A percentile compares a stretch with the other conserved stretches of the same genome.
phyloP scores from a whole-genome alignment of 257 asterid genomes.

The Asclepias syriaca region DNA sequence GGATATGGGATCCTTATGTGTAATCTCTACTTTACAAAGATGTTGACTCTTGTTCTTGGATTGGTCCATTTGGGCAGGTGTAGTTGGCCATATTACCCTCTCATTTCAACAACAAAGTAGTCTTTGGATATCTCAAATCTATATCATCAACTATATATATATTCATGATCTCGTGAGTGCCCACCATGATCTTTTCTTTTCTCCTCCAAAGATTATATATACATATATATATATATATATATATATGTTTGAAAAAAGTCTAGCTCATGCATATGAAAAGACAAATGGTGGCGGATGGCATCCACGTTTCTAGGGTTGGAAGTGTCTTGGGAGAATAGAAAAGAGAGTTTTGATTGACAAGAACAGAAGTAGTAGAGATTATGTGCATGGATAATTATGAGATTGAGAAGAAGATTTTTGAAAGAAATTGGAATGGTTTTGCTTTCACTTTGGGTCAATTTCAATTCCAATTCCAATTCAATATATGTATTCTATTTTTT shows the following conservation, averaged over 20 bases:
- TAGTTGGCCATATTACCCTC: slow-evolving; percentile 25
- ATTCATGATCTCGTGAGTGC: slow-evolving; percentile 20
- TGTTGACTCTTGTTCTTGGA: slow-evolving; percentile 34
- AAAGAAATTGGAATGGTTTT: background rate
- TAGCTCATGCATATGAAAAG: background rate
- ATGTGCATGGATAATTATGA: slow-evolving; percentile 5
- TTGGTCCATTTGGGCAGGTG: slow-evolving; percentile 22
- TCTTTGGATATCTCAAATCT: slow-evolving; percentile 17
- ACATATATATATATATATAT: too few relatives aligned
- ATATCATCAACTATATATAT: slow-evolving; percentile 6
- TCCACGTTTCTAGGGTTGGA: slow-evolving; percentile 7
- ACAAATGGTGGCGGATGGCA: background rate
- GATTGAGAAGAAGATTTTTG: background rate
- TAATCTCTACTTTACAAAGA: slow-evolving; percentile 37
- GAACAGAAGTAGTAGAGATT: background rate
- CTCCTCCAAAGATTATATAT: slow-evolving; percentile 20
- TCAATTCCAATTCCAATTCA: too few relatives aligned
- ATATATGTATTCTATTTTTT: slow-evolving; percentile 7
- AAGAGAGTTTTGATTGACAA: slow-evolving; percentile 9
- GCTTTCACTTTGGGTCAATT: slow-evolving; percentile 15
- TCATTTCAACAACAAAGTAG: slow-evolving; percentile 7
- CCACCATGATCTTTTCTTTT: slow-evolving; percentile 32
- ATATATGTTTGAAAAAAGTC: background rate
- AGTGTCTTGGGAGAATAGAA: slow-evolving; percentile 14
- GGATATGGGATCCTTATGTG: too few relatives aligned